Percentiles rank a stretch among this genome's conserved stretches.
phyloP scores from a whole-genome alignment of 257 asterid genomes.

The Solanum chaucha region DNA sequence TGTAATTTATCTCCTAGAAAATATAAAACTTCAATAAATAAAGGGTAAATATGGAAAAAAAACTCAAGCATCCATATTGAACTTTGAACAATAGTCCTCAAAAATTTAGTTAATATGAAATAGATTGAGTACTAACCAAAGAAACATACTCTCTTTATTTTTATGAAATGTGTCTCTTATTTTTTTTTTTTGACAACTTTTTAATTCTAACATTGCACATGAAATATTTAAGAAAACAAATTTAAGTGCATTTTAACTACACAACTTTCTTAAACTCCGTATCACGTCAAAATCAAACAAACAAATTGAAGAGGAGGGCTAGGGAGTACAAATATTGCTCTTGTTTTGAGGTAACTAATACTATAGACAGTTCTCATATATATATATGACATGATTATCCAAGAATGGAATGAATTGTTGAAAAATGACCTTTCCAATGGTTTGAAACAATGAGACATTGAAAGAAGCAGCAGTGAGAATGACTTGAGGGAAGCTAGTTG shows the following conservation, averaged over 20 bases:
- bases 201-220: too few relatives aligned
- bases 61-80: too few relatives aligned
- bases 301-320: neutral
- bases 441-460: constrained; percentile 28
- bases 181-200: neutral
- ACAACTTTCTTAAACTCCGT: neutral
- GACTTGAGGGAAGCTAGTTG: constrained; percentile 50
- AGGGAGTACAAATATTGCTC: neutral
- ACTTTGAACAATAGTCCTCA: too few relatives aligned
- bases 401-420: neutral
- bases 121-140: too few relatives aligned
- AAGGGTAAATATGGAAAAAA: too few relatives aligned
- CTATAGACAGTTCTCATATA: neutral
- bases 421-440: constrained; percentile 27
- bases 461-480: constrained; percentile 43
- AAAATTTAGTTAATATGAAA: too few relatives aligned
- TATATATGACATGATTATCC: neutral
- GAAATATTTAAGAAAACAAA: neutral
- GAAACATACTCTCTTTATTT: too few relatives aligned
- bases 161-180: too few relatives aligned
- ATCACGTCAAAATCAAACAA: neutral
- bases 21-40: too few relatives aligned
- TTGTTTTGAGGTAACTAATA: neutral
- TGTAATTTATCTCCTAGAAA: too few relatives aligned
- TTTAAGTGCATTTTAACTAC: neutral